Evolutionary conservation across 1,284 basidiomycete species (phyloP).

Genomic region (Leccinum colubrinum): DNA sequence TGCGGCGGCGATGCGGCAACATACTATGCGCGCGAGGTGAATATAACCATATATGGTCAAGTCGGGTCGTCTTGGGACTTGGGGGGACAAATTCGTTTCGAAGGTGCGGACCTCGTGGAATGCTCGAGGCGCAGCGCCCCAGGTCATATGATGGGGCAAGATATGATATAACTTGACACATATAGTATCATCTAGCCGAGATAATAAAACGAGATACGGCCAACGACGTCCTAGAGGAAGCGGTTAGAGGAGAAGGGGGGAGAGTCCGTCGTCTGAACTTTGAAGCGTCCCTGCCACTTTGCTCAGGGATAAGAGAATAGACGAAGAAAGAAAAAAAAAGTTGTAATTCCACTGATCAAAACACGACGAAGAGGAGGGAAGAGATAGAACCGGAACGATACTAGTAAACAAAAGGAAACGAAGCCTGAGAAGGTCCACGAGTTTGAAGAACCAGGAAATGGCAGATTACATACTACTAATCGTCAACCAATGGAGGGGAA

Average conservation of each 20-base stretch:
- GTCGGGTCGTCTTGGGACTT: not conserved
- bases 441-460: not conserved
- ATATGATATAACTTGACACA: not conserved
- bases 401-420: not conserved
- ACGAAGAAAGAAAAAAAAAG: not conserved
- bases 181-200: conserved; percentile 26
- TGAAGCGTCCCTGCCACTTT: not conserved
- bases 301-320: not conserved
- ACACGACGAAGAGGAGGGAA: not conserved
- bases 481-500: not conserved
- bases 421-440: not conserved
- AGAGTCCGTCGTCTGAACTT: not conserved
- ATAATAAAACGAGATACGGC: conserved; percentile 8
- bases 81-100: not conserved
- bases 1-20: not conserved
- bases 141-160: not conserved
- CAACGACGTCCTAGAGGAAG: not conserved
- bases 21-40: conserved; percentile 2
- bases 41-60: conserved; percentile 22
- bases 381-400: not conserved
- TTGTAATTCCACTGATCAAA: not conserved
- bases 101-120: conserved; percentile 26
- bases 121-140: conserved; percentile 13
- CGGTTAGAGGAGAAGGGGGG: not conserved
- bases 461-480: not conserved